phyloP scores from a whole-genome alignment of 129 eudicot genomes.

The Calendula officinalis region DNA sequence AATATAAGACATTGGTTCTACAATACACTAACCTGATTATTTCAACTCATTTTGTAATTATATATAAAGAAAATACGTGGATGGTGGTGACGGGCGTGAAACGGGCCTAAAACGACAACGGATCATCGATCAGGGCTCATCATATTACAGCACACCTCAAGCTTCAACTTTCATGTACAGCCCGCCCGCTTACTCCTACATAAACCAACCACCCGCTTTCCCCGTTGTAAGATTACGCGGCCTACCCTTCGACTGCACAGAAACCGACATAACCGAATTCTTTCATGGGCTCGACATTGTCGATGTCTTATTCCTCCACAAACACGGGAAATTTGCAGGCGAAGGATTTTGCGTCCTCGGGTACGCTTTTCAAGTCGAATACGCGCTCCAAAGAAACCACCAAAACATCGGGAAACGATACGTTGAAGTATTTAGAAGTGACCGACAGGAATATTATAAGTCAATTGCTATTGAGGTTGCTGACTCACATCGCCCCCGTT shows the following conservation, averaged over 20 bases:
- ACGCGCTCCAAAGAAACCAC: constrained; percentile 84
- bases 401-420: constrained; percentile 91
- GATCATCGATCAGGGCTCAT: constrained; percentile 72
- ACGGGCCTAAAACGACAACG: constrained; percentile 89
- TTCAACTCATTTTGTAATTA: not conserved
- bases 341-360: constrained; percentile 90
- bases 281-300: constrained; percentile 83
- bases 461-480: constrained; percentile 69
- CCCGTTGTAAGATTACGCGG: constrained; percentile 94
- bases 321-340: constrained; percentile 73
- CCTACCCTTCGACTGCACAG: constrained; percentile 89
- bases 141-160: constrained; percentile 62
- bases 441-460: constrained; percentile 79
- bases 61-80: constrained; percentile 55
- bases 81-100: constrained; percentile 76
- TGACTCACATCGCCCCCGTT: constrained; percentile 57
- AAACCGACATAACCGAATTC: constrained; percentile 80
- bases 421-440: constrained; percentile 89
- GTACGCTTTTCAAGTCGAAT: constrained; percentile 85
- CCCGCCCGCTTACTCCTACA: constrained; percentile 58
- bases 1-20: not conserved
- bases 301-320: constrained; percentile 75
- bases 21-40: constrained; percentile 2
- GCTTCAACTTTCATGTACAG: constrained; percentile 73
- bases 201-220: constrained; percentile 66